Conservation (phyloP, 257 asterid species). For the Anisodus acutangulus region DNA sequence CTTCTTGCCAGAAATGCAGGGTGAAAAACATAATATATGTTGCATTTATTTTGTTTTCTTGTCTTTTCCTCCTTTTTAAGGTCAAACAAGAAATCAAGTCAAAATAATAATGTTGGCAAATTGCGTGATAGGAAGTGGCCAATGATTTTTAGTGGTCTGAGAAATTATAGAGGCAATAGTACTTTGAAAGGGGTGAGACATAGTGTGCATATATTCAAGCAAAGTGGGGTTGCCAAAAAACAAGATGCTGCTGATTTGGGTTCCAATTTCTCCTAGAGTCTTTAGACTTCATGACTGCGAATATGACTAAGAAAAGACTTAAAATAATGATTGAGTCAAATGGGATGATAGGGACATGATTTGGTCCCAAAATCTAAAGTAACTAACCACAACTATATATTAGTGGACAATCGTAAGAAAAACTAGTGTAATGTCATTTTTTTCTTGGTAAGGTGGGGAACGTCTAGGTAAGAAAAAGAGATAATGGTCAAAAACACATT, state of each 20-base stretch:
- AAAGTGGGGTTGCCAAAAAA: conserved; percentile 6
- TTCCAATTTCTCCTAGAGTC: conserved; percentile 6
- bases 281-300: conserved; percentile 10
- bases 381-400: background rate
- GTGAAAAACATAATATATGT: background rate
- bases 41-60: background rate
- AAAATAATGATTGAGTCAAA: background rate
- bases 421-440: background rate
- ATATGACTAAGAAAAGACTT: conserved; percentile 16
- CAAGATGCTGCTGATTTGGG: background rate
- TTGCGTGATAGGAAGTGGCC: conserved; percentile 18
- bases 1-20: background rate
- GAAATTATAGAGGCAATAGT: background rate
- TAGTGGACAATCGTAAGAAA: background rate
- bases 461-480: background rate
- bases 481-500: too few species aligned
- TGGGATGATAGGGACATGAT: conserved; percentile 24
- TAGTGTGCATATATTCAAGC: background rate
- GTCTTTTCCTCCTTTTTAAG: background rate
- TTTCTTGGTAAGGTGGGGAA: background rate
- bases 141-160: conserved; percentile 10
- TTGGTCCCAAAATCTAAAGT: conserved; percentile 18
- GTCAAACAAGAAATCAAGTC: conserved; percentile 19
- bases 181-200: conserved; percentile 20
- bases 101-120: background rate